Percentiles rank a stretch among this genome's conserved stretches.
phyloP scores from a whole-genome alignment of 306 rosid species.

The Rubus parviflorus region DNA sequence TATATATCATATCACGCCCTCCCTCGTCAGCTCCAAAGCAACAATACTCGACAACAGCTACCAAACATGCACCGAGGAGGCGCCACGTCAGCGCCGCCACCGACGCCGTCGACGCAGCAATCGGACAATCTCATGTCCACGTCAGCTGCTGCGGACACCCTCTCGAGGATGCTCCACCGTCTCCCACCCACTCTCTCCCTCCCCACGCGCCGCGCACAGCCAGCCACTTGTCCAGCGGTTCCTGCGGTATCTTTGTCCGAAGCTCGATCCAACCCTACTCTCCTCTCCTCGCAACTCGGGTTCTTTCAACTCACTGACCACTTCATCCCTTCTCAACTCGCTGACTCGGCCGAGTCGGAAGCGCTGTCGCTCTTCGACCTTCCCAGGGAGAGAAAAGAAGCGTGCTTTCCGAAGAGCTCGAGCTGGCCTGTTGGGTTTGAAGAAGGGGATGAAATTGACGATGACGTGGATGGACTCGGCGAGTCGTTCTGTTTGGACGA shows the following conservation, averaged over 20 bases:
- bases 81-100: conserved; percentile 90
- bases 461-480: conserved; percentile 26
- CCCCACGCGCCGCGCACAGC: conserved; percentile 50
- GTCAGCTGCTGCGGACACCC: conserved; percentile 58
- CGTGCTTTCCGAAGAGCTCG: conserved; percentile 46
- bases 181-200: conserved; percentile 78
- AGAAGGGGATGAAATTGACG: conserved; percentile 33
- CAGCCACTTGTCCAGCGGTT: conserved; percentile 44
- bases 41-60: conserved; percentile 18
- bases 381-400: conserved; percentile 40
- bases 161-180: conserved; percentile 72
- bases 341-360: conserved; percentile 74
- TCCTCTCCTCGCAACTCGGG: conserved; percentile 55
- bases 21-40: conserved; percentile 57
- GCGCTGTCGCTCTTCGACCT: conserved; percentile 61
- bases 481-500: conserved; percentile 71
- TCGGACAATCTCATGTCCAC: conserved; percentile 32
- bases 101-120: conserved; percentile 61
- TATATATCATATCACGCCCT: not conserved
- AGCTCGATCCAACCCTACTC: conserved; percentile 9
- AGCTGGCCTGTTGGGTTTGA: conserved; percentile 81
- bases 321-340: conserved; percentile 51
- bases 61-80: conserved; percentile 53
- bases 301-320: conserved; percentile 69
- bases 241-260: conserved; percentile 48